Conservation (phyloP, 495 filamentous ascomycete species). For the Penicillium lividum region DNA sequence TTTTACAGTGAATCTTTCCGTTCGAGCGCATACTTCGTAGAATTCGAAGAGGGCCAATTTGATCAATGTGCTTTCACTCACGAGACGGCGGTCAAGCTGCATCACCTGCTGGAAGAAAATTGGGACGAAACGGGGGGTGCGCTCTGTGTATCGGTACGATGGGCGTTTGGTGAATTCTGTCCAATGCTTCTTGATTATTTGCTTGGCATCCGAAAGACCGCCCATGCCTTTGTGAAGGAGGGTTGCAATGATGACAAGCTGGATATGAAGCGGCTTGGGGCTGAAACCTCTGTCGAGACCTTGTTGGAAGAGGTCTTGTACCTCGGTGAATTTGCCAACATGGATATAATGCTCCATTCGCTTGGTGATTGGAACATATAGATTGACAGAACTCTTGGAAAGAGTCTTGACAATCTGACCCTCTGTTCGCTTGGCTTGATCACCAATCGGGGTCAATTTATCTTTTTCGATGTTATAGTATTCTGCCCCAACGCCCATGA, state of each 20-base stretch:
- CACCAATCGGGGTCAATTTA: conserved; percentile 19
- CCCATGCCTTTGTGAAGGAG: conserved; percentile 32
- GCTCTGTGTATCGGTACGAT: conserved; percentile 16
- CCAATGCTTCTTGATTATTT: conserved; percentile 37
- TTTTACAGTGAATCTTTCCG: conserved; percentile 32
- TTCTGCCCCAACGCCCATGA: conserved; percentile 33
- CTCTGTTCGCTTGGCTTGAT: conserved; percentile 21
- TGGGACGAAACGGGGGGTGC: conserved; percentile 28
- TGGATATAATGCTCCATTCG: conserved; percentile 43
- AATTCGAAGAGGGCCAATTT: conserved; percentile 44
- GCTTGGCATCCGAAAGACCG: conserved; percentile 30
- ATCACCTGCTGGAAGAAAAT: conserved; percentile 42
- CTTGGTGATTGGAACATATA: conserved; percentile 37
- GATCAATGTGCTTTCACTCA: conserved; percentile 26
- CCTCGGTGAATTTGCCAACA: conserved; percentile 33
- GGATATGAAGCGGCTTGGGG: conserved; percentile 36
- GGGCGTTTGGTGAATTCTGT: conserved; percentile 13
- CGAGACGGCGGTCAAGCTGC: conserved; percentile 18
- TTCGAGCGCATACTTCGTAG: conserved; percentile 40
- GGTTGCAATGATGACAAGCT: conserved; percentile 39
- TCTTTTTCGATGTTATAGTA: conserved; percentile 12
- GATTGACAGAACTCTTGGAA: conserved; percentile 30
- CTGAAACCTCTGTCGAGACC: conserved; percentile 29
- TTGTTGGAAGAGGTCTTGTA: conserved; percentile 28
- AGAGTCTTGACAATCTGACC: conserved; percentile 30